Conservation (phyloP, 2,329 filamentous ascomycete species). For the Aureobasidium vineae region DNA sequence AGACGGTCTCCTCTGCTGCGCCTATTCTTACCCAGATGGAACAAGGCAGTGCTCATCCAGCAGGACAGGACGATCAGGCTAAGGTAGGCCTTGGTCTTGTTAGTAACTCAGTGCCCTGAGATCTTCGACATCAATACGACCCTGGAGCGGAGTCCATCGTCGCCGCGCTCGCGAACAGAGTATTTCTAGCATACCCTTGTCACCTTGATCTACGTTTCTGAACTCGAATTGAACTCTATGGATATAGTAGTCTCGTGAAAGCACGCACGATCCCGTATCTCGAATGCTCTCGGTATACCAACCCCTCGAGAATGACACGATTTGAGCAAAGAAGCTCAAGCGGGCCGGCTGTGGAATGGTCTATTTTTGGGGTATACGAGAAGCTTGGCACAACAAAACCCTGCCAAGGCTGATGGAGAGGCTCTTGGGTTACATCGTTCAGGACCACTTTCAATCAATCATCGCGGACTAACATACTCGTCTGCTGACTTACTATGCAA, state of each 20-base stretch:
- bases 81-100: too few relatives aligned
- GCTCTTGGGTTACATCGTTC: conserved; percentile 2
- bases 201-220: not conserved
- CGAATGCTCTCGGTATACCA: not conserved
- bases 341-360: not conserved
- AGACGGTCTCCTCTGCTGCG: not conserved
- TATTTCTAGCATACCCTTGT: not conserved
- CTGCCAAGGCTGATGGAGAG: not conserved
- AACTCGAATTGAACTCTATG: not conserved
- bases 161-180: not conserved
- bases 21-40: not conserved
- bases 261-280: conserved; percentile 15
- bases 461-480: not conserved
- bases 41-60: not conserved
- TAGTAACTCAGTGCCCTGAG: not conserved
- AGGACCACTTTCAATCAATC: not conserved
- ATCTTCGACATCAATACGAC: not conserved
- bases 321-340: not conserved
- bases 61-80: not conserved
- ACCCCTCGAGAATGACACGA: conserved; percentile 3
- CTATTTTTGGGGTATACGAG: conserved; percentile 22
- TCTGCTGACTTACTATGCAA: conserved; percentile 7
- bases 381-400: conserved; percentile 8
- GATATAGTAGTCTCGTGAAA: not conserved
- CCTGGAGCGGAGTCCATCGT: not conserved